phyloP scores from a whole-genome alignment of 495 filamentous ascomycete genomes.

The Staphylotrichum tortipilum region DNA sequence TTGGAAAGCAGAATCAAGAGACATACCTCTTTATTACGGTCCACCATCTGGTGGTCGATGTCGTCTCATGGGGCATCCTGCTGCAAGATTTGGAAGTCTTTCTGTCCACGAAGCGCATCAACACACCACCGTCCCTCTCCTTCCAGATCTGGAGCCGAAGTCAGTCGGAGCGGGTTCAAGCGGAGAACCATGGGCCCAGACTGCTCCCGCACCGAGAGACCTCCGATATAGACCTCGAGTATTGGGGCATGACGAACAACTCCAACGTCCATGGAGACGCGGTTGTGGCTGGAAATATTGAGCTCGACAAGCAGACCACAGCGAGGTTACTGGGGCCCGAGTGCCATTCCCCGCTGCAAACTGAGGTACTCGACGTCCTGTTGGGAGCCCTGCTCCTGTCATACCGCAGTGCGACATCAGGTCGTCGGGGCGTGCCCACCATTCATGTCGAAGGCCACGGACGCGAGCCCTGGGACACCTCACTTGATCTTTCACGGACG shows the following conservation, averaged over 20 bases:
- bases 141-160: slow-evolving; percentile 17
- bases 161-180: slow-evolving; percentile 14
- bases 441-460: slow-evolving; percentile 34
- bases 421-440: slow-evolving; percentile 29
- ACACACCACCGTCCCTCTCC: slow-evolving; percentile 4
- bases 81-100: slow-evolving; percentile 52
- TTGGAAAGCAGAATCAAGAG: slow-evolving; percentile 12
- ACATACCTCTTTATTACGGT: slow-evolving; percentile 42
- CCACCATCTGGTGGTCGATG: slow-evolving; percentile 54
- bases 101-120: slow-evolving; percentile 26
- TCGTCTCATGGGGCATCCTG: slow-evolving; percentile 56
- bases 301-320: slow-evolving; percentile 38
- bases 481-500: slow-evolving; percentile 17
- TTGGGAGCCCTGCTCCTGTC: slow-evolving; percentile 44
- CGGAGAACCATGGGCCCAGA: slow-evolving; percentile 7
- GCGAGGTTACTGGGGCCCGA: slow-evolving; percentile 31
- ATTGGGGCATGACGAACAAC: slow-evolving; percentile 40
- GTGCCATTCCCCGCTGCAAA: slow-evolving; percentile 40
- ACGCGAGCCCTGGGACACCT: slow-evolving; percentile 21
- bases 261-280: slow-evolving; percentile 45
- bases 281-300: slow-evolving; percentile 30
- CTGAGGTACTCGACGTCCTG: slow-evolving; percentile 47
- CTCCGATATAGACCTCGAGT: slow-evolving; percentile 29
- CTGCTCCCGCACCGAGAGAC: slow-evolving; percentile 19
- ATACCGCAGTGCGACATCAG: slow-evolving; percentile 29